A percentile compares a stretch with the other conserved stretches of the same genome.
phyloP scores from a whole-genome alignment of 2,329 filamentous ascomycete genomes.

The Ceratocystis papillata region DNA sequence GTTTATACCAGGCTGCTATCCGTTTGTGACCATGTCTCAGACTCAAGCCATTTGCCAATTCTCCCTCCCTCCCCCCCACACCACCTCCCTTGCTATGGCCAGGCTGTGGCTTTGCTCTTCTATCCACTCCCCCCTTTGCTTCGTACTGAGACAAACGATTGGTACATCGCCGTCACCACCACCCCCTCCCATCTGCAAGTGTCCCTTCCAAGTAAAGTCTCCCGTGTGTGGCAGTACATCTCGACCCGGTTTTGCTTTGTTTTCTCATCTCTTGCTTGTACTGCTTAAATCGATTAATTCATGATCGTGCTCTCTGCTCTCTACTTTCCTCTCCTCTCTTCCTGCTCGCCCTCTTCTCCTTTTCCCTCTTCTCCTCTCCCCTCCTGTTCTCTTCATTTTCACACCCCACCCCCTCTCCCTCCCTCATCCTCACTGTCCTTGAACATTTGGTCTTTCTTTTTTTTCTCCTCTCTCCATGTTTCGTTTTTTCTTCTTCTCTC shows the following conservation, averaged over 20 bases:
- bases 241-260: conserved; percentile 7
- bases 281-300: conserved; percentile 15
- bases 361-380: not conserved
- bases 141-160: not conserved
- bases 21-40: not conserved
- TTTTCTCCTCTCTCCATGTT: not conserved
- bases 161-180: not conserved
- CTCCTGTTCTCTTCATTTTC: too few species aligned
- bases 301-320: not conserved
- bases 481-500: not conserved
- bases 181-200: not conserved
- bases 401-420: not conserved
- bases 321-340: conserved; percentile 6
- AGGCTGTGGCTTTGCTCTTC: not conserved
- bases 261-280: conserved; percentile 8
- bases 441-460: conserved; percentile 14
- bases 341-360: not conserved
- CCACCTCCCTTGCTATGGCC: not conserved
- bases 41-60: conserved; percentile 12
- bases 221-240: conserved; percentile 29
- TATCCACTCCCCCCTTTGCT: not conserved
- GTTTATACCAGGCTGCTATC: conserved; percentile 11
- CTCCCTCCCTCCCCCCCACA: not conserved
- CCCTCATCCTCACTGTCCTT: not conserved
- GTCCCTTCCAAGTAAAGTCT: conserved; percentile 33